Conservation (phyloP, 2,329 filamentous ascomycete genomes). For the Boeremia lycopersici region DNA sequence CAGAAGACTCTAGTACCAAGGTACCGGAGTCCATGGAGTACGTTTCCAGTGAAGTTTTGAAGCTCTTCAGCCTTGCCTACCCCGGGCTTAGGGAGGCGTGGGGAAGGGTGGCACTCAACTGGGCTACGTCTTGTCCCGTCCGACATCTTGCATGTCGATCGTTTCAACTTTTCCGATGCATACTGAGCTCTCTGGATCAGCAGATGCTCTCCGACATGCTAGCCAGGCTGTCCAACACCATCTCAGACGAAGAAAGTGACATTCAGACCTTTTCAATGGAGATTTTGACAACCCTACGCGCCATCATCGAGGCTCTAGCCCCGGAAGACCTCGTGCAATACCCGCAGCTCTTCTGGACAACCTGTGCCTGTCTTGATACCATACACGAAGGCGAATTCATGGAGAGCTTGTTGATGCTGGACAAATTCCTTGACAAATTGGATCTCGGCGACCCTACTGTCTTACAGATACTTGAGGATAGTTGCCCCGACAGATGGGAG, state of each 20-base stretch:
- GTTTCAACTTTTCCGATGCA: slow-evolving; percentile 95
- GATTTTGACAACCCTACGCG: slow-evolving; percentile 90
- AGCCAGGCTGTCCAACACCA: slow-evolving; percentile 90
- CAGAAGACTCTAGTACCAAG: slow-evolving; percentile 74
- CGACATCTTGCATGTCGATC: slow-evolving; percentile 94
- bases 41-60: slow-evolving; percentile 80
- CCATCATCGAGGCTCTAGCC: slow-evolving; percentile 84
- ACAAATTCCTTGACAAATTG: slow-evolving; percentile 81
- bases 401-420: slow-evolving; percentile 89
- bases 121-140: slow-evolving; percentile 97
- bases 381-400: slow-evolving; percentile 96
- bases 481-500: slow-evolving; percentile 85
- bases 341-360: slow-evolving; percentile 97
- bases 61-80: slow-evolving; percentile 83
- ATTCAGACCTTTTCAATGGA: slow-evolving; percentile 98
- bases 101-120: slow-evolving; percentile 87
- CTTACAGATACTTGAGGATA: slow-evolving; percentile 74
- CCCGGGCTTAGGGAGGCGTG: slow-evolving; percentile 89
- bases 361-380: slow-evolving; percentile 92
- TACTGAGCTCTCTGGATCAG: slow-evolving; percentile 87
- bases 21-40: slow-evolving; percentile 88
- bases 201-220: slow-evolving; percentile 97
- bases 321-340: slow-evolving; percentile 82
- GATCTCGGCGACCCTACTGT: slow-evolving; percentile 76
- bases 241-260: slow-evolving; percentile 90